A percentile compares a stretch with the other conserved stretches of the same genome.
Conservation (phyloP, 306 rosid species). For the Castanopsis chinensis region DNA sequence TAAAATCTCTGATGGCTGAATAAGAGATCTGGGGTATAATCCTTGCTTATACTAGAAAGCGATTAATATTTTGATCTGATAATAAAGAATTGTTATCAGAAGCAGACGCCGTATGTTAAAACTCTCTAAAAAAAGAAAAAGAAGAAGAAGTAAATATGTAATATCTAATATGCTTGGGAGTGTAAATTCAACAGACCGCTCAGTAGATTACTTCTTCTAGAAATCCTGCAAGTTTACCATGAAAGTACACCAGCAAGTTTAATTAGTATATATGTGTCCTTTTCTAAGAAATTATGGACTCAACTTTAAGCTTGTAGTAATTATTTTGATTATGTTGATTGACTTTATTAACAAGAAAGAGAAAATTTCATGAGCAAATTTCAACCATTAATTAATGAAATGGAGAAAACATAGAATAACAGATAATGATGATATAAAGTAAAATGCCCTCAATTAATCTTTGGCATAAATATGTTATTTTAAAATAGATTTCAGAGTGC, state of each 20-base stretch:
- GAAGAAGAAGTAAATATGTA: no score
- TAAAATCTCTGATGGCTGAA: no score
- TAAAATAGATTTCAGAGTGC: background rate
- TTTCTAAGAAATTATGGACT: background rate
- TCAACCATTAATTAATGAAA: constrained; percentile 2
- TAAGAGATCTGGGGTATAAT: no score
- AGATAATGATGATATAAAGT: background rate
- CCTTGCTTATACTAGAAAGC: rapidly evolving
- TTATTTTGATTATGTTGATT: background rate
- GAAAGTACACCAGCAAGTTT: no score
- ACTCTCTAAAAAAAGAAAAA: no score
- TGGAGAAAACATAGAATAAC: background rate
- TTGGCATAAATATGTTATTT: background rate
- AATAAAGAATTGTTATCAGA: no score
- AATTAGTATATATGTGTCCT: no score
- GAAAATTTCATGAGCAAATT: background rate
- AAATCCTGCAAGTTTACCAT: no score
- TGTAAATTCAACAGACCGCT: no score
- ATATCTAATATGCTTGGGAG: no score
- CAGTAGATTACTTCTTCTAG: no score
- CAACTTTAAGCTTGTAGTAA: background rate
- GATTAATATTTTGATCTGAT: no score
- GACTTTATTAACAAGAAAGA: background rate
- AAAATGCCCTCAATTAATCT: background rate
- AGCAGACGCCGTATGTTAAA: rapidly evolving